phyloP scores from a whole-genome alignment of 805 yeast species.

The Kuraishia floccosa region DNA sequence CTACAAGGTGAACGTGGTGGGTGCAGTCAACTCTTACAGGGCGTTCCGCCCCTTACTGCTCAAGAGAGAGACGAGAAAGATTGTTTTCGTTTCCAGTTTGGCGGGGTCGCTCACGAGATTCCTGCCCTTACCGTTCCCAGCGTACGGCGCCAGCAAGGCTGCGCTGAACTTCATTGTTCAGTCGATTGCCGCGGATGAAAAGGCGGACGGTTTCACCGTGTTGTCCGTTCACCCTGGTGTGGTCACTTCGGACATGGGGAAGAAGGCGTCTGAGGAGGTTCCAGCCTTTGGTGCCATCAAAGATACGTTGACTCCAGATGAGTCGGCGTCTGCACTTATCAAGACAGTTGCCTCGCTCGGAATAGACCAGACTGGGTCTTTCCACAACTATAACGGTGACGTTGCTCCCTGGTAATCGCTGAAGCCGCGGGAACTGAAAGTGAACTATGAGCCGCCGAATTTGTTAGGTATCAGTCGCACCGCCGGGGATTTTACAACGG shows the following conservation, averaged over 20 bases:
- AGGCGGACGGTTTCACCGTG: slow-evolving; percentile 49
- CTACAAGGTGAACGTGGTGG: slow-evolving; percentile 70
- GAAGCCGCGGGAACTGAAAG: no score
- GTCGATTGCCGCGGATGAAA: slow-evolving; percentile 39
- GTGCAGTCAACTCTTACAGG: slow-evolving; percentile 49
- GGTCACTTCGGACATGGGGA: slow-evolving; percentile 87
- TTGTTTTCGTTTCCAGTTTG: slow-evolving; percentile 61
- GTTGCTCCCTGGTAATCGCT: background rate
- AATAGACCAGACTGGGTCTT: background rate
- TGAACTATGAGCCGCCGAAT: no score
- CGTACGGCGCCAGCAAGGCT: slow-evolving; percentile 82
- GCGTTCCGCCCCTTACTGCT: slow-evolving; percentile 44
- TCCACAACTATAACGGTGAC: background rate
- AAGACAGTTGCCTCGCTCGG: background rate
- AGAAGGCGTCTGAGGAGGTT: no score
- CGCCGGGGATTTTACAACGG: no score
- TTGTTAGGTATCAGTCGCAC: no score
- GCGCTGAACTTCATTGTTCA: slow-evolving; percentile 71
- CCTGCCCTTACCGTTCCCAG: slow-evolving; percentile 71
- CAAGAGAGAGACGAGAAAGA: slow-evolving; percentile 41
- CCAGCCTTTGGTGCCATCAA: no score
- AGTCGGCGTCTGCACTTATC: background rate
- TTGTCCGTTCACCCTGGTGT: slow-evolving; percentile 90
- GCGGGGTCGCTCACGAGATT: slow-evolving; percentile 65
- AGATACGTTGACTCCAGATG: no score